Base-by-base conservation (phyloP, 225 moss, liverwort and hornwort genomes). In the Rhytidiadelphus loreus region DNA sequence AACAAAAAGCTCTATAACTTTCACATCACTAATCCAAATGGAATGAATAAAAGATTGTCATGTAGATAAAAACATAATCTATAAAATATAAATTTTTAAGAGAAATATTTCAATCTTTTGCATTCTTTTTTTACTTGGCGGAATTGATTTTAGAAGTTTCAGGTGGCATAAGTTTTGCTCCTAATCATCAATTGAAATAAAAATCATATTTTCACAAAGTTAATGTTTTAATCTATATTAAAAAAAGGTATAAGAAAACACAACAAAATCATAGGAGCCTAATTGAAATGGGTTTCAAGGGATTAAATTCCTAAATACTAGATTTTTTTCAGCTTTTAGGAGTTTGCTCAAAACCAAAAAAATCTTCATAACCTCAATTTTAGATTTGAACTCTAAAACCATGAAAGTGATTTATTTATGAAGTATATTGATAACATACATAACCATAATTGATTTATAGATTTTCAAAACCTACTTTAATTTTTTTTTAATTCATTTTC, bases 251-350 rank as follows among this genome's bases (percentile, higher is more conserved):
- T 28, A 3, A 15, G 5, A 22, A 28, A 28, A 9, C 8, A 26
- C 5, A 16, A 9, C 5, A 43, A 71, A 43, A 43, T 26, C 8
- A 0, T 26, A 8, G 8, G 15, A 25, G 10, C 3, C 11, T 25
- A 15, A 35, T 1, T 15, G 0, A 43, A 71, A 43, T 43, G 8
- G 20, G 6, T 8, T 3, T 71, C 26, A 3, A 43, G 3, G 26
- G 9, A 8, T 14, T 43, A 15, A n/a, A 43, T 2, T 1, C 1
- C 8, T 23, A 24, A 39, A 22, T n/a, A 6, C 3, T 1, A n/a
- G 1, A 7, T 6, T 68, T 22, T 16, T n/a, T 68, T n/a, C 6
- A 12, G 1, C 6, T 33, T 33, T 9, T 22, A 12, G 4, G 7
- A n/a, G 4, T 68, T 22, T n/a, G 7, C 2, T 68, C 7, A n/a